Percentiles rank a stretch among this genome's conserved stretches.
These are phyloP conservation scores for Chrysosporium queenslandicum DNA, from an alignment of 2,329 filamentous ascomycete genomes.

Conservation along the genomic window DNA sequence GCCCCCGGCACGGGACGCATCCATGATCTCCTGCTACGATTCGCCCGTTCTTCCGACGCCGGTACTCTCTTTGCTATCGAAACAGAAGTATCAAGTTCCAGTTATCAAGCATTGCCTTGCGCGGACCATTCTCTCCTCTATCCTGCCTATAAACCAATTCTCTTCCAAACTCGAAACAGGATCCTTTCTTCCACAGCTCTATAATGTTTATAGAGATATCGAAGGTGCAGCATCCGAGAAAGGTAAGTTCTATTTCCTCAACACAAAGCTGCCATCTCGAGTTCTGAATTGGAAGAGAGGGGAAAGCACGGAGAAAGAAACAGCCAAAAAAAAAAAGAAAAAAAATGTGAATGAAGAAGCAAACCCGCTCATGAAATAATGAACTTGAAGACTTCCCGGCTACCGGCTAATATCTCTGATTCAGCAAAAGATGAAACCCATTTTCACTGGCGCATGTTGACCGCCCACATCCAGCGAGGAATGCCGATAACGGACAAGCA, in stretches of 20 bases:
- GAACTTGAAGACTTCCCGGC: too few relatives aligned
- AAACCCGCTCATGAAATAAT: too few relatives aligned
- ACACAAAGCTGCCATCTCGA: neutral
- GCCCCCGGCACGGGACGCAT: neutral
- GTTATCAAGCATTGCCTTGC: constrained; percentile 22
- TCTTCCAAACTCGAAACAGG: neutral
- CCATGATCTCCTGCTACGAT: constrained; percentile 17
- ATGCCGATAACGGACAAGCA: neutral
- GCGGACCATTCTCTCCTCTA: constrained; percentile 17
- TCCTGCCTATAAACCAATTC: constrained; percentile 14
- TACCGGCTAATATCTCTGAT: neutral
- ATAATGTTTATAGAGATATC: neutral
- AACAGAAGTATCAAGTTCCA: constrained; percentile 10
- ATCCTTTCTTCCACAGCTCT: constrained; percentile 13
- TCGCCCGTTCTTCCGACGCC: constrained; percentile 18
- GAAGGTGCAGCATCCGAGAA: constrained; percentile 10
- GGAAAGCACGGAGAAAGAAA: too few relatives aligned
- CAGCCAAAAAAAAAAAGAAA: neutral
- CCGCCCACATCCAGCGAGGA: constrained; percentile 17
- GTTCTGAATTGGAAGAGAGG: neutral
- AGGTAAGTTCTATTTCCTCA: constrained; percentile 1
- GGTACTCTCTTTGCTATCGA: constrained; percentile 16
- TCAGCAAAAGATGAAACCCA: constrained; percentile 16
- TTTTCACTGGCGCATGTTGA: constrained; percentile 26
- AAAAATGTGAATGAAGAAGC: too few relatives aligned